Base-by-base conservation (phyloP, 169 alveolate genomes). In the Plasmodium relictum region DNA sequence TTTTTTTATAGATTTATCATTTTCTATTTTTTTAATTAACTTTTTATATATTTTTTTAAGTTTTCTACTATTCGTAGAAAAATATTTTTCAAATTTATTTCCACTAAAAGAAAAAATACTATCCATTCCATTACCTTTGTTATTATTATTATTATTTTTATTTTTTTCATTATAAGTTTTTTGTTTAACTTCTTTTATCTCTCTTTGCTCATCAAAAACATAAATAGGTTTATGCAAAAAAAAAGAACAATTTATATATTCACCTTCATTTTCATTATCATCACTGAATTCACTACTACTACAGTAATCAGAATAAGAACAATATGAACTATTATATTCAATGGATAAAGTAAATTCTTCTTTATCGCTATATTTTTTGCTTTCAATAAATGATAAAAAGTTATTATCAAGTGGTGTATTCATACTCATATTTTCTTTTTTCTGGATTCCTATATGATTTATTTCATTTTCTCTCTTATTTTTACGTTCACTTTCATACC, bases 201-300 rank as follows among this genome's bases (percentile, higher is more conserved):
- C 80, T 14, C 45, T 70, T 41, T 44, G 48, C 22, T 78, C 89
- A 31, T 78, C 89, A 42, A 31, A 65, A 5, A 78, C 22, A 65
- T 78, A 78, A 56, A 78, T 68, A 5, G 89, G 89, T 24, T 78
- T 78, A 18, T 78, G 89, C 2, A 78, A 31, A 26, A 63, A 78
- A 50, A 78, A 78, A 0, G 89, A 63, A 22, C 76, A 78, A 24
- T 24, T 39, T 18, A 70, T 65, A 58, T 78, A 78, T 9, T 58
- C 66, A 37, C 65, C 58, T 2, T 65, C 71, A 9, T 48, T n/a
- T 39, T 16, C n/a, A 0, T 78, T 6, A 18, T 6, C 62, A 7
- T 65, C 80, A 65, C 63, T 66, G 5, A 62, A 50, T 6, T 39
- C 56, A 50, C 66, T 58, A 58, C 78, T 65, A 14, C 42, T 76